A percentile compares a stretch with the other conserved stretches of the same genome.
phyloP scores from a whole-genome alignment of 441 rosid species.

The Kokia cookei region DNA sequence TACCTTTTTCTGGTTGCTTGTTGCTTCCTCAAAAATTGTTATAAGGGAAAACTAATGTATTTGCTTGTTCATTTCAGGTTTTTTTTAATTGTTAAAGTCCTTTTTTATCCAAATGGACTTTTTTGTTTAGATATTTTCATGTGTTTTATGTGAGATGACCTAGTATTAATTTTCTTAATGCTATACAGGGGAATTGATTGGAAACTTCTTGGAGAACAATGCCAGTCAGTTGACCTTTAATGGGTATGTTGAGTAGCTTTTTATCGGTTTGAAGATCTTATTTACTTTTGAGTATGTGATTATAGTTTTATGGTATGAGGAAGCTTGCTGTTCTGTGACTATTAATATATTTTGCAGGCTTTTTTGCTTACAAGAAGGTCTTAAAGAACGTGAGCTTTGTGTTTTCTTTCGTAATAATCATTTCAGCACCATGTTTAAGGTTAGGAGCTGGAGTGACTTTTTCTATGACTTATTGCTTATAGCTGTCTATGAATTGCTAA shows the following conservation, averaged over 20 bases:
- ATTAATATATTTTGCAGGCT: constrained; percentile 46
- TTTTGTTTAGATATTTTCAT: background rate
- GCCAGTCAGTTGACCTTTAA: constrained; percentile 86
- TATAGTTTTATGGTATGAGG: background rate
- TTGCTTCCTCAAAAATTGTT: background rate
- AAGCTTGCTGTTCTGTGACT: background rate
- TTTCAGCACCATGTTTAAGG: constrained; percentile 99
- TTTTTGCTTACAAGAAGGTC: constrained; percentile 83
- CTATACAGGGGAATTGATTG: constrained; percentile 69
- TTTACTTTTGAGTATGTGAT: constrained; percentile 8
- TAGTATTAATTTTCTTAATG: constrained; percentile 13
- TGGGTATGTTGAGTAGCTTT: constrained; percentile 50
- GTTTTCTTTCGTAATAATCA: constrained; percentile 97
- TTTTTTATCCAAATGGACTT: background rate
- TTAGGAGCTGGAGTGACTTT: constrained; percentile 22
- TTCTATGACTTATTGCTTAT: background rate
- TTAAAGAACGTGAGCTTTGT: constrained; percentile 93
- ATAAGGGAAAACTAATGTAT: background rate
- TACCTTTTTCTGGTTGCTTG: background rate
- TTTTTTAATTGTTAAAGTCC: background rate
- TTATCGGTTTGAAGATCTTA: constrained; percentile 11
- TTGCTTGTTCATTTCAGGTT: background rate
- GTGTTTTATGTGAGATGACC: constrained; percentile 4
- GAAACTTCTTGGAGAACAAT: constrained; percentile 71
- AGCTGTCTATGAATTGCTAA: background rate